Base-by-base conservation (phyloP, 177 flowering plant species). In the Tripterygium wilfordii region DNA sequence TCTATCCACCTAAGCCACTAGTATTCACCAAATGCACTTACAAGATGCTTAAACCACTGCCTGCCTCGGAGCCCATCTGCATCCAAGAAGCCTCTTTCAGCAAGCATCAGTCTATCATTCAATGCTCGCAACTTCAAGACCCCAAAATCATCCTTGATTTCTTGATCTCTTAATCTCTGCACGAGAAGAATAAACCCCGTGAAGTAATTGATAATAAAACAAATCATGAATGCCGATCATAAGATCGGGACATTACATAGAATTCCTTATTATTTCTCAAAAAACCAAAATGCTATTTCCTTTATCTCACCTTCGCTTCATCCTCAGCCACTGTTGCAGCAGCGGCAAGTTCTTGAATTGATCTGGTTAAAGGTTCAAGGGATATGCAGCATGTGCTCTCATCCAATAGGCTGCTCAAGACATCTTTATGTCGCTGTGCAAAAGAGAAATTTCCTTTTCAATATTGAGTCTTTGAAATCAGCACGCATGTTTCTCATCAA, bases 1-100 rank as follows among this genome's bases (percentile, higher is more conserved):
- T n/a, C n/a, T n/a, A n/a, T n/a, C n/a, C n/a, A n/a, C n/a, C n/a
- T n/a, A n/a, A n/a, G n/a, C n/a, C n/a, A n/a, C n/a, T n/a, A n/a
- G n/a, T n/a, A n/a, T n/a, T n/a, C n/a, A 31, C 10, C 20, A 38
- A 37, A 2, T 14, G 21, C 18, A 62, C 79, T 73, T 68, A 92
- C 98, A 48, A 92, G 71, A 75, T 92, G 98, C 78, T 80, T 88
- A 75, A 86, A 92, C 98, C 98, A 84, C 15, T 55, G 53, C 47
- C 74, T 72, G 44, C 72, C 81, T 52, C 37, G 68, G 39, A 85
- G 69, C 37, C 96, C 98, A 29, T 82, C 94, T 15, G 65, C 45
- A 62, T 84, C 96, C 53, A 80, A 57, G 69, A 92, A 88, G 49
- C 83, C 91, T 75, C 91, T 82, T 65, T 92, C 98, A 8, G 96